These are phyloP conservation scores for Talaromyces sp. DNA, from an alignment of 2,329 filamentous ascomycete genomes.

Conservation along the genomic window DNA sequence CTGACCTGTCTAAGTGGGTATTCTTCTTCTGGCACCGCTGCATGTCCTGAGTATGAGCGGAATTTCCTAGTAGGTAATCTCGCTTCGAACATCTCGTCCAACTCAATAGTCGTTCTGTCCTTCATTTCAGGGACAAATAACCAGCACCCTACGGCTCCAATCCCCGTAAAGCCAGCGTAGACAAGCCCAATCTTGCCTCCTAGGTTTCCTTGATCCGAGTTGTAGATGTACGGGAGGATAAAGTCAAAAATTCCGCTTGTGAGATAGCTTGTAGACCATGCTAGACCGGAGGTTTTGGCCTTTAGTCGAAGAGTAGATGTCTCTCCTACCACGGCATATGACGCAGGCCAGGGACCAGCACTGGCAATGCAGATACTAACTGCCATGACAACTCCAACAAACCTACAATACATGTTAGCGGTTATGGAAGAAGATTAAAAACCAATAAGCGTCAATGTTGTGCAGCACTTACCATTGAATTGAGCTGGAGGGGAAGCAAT, in stretches of 20 bases:
- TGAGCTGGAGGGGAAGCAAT: not conserved
- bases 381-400: slow-evolving; percentile 23
- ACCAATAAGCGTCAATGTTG: not conserved
- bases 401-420: not conserved
- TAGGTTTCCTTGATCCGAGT: not conserved
- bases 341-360: slow-evolving; percentile 28
- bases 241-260: slow-evolving; percentile 39
- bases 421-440: not conserved
- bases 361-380: slow-evolving; percentile 37
- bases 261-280: slow-evolving; percentile 37
- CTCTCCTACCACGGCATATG: slow-evolving; percentile 27
- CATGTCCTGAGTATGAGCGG: not conserved
- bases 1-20: not conserved
- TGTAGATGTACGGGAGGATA: slow-evolving; percentile 43
- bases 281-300: slow-evolving; percentile 29
- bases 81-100: slow-evolving; percentile 35
- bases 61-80: slow-evolving; percentile 6
- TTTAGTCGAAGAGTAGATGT: slow-evolving; percentile 26
- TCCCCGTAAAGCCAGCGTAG: not conserved
- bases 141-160: slow-evolving; percentile 33
- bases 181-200: not conserved
- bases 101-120: slow-evolving; percentile 42
- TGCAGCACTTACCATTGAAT: not conserved
- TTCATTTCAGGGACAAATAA: slow-evolving; percentile 50
- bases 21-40: not conserved